Evolutionary conservation across 1,284 basidiomycete genomes (phyloP), one percentile per base, ranked within the genome.

Genomic region (Sporisorium reilianum): DNA sequence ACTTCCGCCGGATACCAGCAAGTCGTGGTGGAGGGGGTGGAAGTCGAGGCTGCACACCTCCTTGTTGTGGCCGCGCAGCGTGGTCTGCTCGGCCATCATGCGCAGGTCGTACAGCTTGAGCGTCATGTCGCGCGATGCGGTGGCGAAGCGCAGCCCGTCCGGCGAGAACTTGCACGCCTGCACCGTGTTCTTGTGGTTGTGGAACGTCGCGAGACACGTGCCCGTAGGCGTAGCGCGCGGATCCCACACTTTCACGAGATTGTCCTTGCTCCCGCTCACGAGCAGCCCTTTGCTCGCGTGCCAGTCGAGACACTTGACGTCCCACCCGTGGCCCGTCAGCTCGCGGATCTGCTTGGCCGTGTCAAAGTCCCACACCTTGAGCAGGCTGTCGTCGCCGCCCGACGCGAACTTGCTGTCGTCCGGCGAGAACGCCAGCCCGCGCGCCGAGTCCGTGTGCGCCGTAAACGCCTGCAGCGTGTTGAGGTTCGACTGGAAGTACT

Each of bases 241-340:
- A 86, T 99, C 96, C 96, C 96, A 99, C 85, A 99, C 98, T 83
- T 98, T 99, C 86, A 99, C 94, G 77, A 95, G 89, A 85, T 98
- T 97, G 85, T 99, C 97, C 86, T 98, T 98, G 81, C 92, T 93
- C 26, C 97, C 96, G 1, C 93, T 94, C 2, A 93, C 94, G 20
- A 99, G 89, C 7, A 99, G 87, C 3, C 96, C 95, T 85, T 98
- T 97, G 3, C 91, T 94, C 5, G 94, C 93, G 86, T 99, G 96
- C 96, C 96, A 99, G 86, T 97, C 93, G 2, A 98, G 93, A 79
- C 95, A 97, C 84, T 96, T 93, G 28, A 98, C 96, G 81, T 99
- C 96, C 95, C 96, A 99, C 2, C 95, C 95, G 82, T 99, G 96
- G 10, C 95, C 95, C 50, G 91, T 92, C 70, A 98, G 87, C 7